Evolutionary conservation across 2,329 filamentous ascomycete species (phyloP), one percentile per base, ranked within the genome.

Genomic region (Verticillium dahliae): DNA sequence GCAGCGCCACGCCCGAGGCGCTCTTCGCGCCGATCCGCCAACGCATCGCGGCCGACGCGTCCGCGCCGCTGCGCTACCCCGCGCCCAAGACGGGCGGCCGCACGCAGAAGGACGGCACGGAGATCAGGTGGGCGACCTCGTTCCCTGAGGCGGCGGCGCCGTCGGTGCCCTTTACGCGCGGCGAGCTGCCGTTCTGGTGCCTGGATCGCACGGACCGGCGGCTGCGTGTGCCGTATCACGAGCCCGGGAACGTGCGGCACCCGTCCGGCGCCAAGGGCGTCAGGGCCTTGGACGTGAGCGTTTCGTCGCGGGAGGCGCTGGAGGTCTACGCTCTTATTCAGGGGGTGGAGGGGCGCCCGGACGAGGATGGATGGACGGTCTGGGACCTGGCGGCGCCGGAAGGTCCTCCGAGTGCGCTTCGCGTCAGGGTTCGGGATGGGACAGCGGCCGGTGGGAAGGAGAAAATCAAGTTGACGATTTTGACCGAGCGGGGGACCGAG

Each of bases 101-200:
- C 27, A 80, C 74, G 13, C 73, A 78, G 34, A 80, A 81, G 0
- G 85, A 88, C 68, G 85, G 85, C 0, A 73, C 75, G 1, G 78
- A 82, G 37, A 71, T 90, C 35, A 76, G 83, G 62, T 90, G 87
- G 86, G 78, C 81, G 31, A 80, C 86, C 31, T 82, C 84, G 18
- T 77, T 79, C 0, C 70, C 75, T 0, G 73, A 74, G 13, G 69
- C 63, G 38, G 63, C 62, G 7, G 57, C 45, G 27, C 41, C 35
- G 10, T 37, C 38, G 1, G 65, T 76, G 27, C 27, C 27, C 4
- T 27, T 27, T 1, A 72, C 74, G 9, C 74, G 81, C 0, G 85
- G 86, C 0, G 73, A 74, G 14, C 68, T 86, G 11, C 88, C 87
- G 0, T 90, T 90, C 66, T 90, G 83, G 78, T 88, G 85, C 67